These are phyloP conservation scores for Bretziella fagacearum DNA, from an alignment of 2,329 filamentous ascomycete genomes.

Conservation along the genomic window DNA sequence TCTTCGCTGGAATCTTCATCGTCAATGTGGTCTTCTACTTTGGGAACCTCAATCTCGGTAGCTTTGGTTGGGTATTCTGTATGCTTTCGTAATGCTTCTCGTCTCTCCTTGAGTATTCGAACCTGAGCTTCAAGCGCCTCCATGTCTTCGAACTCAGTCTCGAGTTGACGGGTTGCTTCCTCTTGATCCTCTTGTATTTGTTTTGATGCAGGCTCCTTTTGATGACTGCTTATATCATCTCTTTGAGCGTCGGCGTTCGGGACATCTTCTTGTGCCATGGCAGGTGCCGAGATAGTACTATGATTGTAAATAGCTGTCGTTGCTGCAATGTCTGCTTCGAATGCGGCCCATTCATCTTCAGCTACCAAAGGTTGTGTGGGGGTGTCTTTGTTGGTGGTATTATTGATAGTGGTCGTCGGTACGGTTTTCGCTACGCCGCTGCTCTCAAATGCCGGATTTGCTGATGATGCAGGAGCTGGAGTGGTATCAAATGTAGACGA, in stretches of 20 bases:
- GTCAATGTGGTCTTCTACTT: conserved; percentile 32
- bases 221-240: too few relatives aligned
- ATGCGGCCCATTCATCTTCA: conserved; percentile 73
- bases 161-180: conserved; percentile 54
- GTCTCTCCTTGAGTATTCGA: conserved; percentile 47
- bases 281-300: conserved; percentile 30
- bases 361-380: too few relatives aligned
- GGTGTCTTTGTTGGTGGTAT: too few relatives aligned
- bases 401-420: too few relatives aligned
- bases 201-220: conserved; percentile 33
- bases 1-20: conserved; percentile 33
- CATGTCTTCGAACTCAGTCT: conserved; percentile 73
- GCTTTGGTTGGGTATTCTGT: conserved; percentile 18
- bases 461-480: too few relatives aligned
- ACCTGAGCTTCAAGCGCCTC: conserved; percentile 59
- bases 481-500: too few relatives aligned
- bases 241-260: too few relatives aligned
- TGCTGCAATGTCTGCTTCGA: conserved; percentile 62
- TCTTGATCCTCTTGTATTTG: conserved; percentile 52
- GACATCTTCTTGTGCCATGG: too few relatives aligned
- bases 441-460: background rate
- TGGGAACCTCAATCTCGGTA: conserved; percentile 21
- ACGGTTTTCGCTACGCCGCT: too few relatives aligned
- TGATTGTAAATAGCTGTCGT: conserved; percentile 22
- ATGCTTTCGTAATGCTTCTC: conserved; percentile 22